Evolutionary conservation across 1,284 basidiomycete genomes (phyloP).

Genomic region (Trichosporon ovoides): DNA sequence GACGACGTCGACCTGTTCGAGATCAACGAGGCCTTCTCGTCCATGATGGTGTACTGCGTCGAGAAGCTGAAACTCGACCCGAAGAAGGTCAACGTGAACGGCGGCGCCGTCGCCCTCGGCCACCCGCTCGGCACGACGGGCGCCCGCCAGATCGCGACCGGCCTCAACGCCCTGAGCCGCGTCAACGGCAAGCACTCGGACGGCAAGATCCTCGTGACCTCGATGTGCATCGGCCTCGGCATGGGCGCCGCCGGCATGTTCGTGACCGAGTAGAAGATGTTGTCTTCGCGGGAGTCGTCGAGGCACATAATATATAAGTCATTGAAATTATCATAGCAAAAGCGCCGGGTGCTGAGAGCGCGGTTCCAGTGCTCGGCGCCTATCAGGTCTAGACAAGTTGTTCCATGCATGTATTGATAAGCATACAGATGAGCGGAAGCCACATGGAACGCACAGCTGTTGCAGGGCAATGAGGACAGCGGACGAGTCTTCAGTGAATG

Average conservation of each 20-base stretch:
- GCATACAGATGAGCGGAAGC: no score
- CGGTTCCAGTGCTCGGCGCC: no score
- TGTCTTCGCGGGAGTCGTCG: no score
- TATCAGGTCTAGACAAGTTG: no score
- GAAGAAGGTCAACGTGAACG: constrained; percentile 82
- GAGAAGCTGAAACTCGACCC: constrained; percentile 64
- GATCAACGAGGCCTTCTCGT: constrained; percentile 78
- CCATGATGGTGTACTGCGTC: constrained; percentile 71
- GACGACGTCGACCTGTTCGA: constrained; percentile 83
- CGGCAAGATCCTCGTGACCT: constrained; percentile 81
- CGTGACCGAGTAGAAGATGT: constrained; percentile 41
- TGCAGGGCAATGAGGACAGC: no score
- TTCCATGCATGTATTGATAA: no score
- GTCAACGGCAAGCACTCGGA: constrained; percentile 55
- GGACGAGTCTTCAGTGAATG: no score
- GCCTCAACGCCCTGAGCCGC: constrained; percentile 63
- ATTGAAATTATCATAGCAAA: no score
- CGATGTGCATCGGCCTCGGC: constrained; percentile 92
- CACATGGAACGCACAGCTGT: no score
- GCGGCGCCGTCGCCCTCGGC: constrained; percentile 82
- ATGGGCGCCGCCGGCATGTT: constrained; percentile 60
- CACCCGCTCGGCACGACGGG: constrained; percentile 70
- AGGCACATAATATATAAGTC: no score
- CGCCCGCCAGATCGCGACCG: constrained; percentile 79
- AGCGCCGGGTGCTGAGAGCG: no score